Base-by-base conservation (phyloP, 2,329 filamentous ascomycete species). In the Elsinoe ampelina region DNA sequence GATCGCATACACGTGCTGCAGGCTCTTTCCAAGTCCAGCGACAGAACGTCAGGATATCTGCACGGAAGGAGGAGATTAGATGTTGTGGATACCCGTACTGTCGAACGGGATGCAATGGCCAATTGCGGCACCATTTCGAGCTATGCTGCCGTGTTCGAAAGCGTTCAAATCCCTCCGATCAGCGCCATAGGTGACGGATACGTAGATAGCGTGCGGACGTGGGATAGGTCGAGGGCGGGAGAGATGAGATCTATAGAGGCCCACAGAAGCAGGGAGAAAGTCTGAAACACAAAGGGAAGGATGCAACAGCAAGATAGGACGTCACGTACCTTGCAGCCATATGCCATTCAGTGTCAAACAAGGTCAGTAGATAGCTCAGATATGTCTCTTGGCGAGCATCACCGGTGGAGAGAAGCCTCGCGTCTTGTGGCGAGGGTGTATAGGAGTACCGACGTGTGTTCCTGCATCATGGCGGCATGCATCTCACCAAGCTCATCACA, bases 1-100 rank as follows among this genome's bases (percentile, higher is more conserved):
- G 45, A 50, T 50, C 26, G n/a, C 26, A 34, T 17, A 50, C 45
- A 50, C 45, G 45, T 50, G 45, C 26, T 30, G 26, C 26, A 30
- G 26, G 7, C 8, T 30, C 26, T 5, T 3, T 8, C 26, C 26
- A 30, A 30, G 26, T 30, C 7, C 26, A 30, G 26, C 45, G n/a
- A 20, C 3, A 19, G 45, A 17, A 34, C 26, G n/a, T 17, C 26
- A 8, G 26, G 26, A 30, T 5, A 8, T 30, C 26, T 30, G 26
- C 26, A 30, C 26, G 26, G 26, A 30, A 5, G 26, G 26, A 30
- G 26, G 26, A 30, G 2, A 30, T 5, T 7, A 30, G 26, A 30
- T 30, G 2, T 30, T 30, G 26, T 30, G 26, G 26, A 30, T 30
- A 30, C 26, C 4, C 26, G 4, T 30, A 30, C 26, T 30, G 7